These are phyloP conservation scores for Tieghemostelium lacteum DNA, from an alignment of 78 protist genomes.

Conservation along the genomic window DNA sequence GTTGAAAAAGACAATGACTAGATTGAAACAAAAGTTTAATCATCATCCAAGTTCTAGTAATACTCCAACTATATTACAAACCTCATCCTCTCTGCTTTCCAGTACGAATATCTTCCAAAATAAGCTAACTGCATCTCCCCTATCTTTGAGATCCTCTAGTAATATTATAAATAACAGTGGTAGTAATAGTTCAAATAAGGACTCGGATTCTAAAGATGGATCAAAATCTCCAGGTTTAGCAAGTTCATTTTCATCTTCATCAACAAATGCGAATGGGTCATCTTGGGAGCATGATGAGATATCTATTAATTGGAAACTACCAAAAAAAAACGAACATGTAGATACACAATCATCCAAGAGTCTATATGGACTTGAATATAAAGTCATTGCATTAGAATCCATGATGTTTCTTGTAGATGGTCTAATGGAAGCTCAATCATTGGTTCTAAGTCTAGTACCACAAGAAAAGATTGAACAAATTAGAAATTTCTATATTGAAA, in stretches of 20 bases:
- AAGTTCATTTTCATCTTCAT: not conserved
- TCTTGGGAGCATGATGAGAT: conserved; percentile 32
- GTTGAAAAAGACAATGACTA: conserved; percentile 52
- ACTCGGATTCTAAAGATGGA: not conserved
- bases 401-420: conserved; percentile 77
- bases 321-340: conserved; percentile 21
- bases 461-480: conserved; percentile 25
- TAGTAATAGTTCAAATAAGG: not conserved
- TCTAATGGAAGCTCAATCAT: conserved; percentile 68
- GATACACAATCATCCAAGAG: conserved; percentile 14
- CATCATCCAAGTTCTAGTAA: too few species aligned
- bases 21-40: conserved; percentile 50
- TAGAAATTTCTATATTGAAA: conserved; percentile 39
- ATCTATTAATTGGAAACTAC: conserved; percentile 63
- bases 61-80: too few species aligned
- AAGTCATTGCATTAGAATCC: conserved; percentile 69
- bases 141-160: conserved; percentile 1
- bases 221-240: not conserved
- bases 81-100: conserved; percentile 9
- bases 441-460: conserved; percentile 54
- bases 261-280: not conserved
- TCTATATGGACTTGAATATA: conserved; percentile 48
- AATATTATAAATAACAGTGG: not conserved
- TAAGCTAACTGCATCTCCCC: conserved; percentile 37
- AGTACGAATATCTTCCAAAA: conserved; percentile 30